phyloP scores from a whole-genome alignment of 2,329 filamentous ascomycete species.

The Graphiopsis chlorocephala region DNA sequence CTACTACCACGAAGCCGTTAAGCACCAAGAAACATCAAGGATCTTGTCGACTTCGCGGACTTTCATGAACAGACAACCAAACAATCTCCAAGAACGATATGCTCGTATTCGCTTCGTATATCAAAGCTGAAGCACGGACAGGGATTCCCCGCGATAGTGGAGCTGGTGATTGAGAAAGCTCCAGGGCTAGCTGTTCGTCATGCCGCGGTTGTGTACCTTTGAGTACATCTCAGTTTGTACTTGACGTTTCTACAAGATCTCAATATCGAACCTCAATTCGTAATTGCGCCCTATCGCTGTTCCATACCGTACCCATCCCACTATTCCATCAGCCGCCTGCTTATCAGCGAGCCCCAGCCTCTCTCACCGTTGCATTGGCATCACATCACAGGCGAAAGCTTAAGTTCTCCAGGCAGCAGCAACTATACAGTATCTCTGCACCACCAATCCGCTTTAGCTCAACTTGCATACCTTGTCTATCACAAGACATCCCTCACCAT shows the following conservation, averaged over 20 bases:
- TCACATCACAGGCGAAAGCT: not conserved
- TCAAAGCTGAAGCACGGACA: not conserved
- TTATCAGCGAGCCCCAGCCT: not conserved
- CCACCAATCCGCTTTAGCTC: not conserved
- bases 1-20: not conserved
- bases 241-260: not conserved
- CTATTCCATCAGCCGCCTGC: not conserved
- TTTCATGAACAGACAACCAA: not conserved
- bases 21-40: too few species aligned
- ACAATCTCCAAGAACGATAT: not conserved
- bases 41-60: not conserved
- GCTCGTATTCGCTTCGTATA: not conserved
- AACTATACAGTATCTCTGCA: not conserved
- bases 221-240: not conserved
- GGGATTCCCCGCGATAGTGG: not conserved
- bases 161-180: not conserved
- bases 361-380: not conserved
- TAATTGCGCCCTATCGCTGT: not conserved
- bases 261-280: not conserved
- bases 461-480: not conserved
- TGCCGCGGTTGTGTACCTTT: not conserved
- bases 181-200: not conserved
- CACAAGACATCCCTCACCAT: conserved; percentile 15
- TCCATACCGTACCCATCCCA: not conserved
- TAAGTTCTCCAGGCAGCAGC: not conserved